These are phyloP conservation scores for Ascomycota sp. DNA, from an alignment of 2,329 filamentous ascomycete species.

Conservation along the genomic window DNA sequence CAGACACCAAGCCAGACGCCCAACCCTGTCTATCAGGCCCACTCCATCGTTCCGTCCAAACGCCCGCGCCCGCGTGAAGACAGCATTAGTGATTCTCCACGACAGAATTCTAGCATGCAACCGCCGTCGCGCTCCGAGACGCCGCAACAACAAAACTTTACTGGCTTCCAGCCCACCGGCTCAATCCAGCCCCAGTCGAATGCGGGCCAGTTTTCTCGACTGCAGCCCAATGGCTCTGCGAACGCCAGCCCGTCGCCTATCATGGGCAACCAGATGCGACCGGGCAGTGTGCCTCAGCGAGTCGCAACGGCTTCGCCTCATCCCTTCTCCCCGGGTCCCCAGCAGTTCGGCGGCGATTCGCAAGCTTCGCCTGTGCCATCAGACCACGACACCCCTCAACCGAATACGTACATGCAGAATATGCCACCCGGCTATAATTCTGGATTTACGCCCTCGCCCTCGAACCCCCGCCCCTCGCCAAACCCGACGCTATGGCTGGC, in stretches of 20 bases:
- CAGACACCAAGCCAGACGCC: slow-evolving; percentile 4
- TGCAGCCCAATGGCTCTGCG: slow-evolving; percentile 58
- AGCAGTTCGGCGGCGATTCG: slow-evolving; percentile 40
- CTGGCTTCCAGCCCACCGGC: slow-evolving; percentile 46
- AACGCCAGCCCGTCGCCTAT: slow-evolving; percentile 87
- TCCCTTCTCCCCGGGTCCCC: slow-evolving; percentile 61
- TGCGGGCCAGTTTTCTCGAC: slow-evolving; percentile 56
- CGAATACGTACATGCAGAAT: slow-evolving; percentile 43
- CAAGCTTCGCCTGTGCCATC: slow-evolving; percentile 61
- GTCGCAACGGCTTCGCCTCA: slow-evolving; percentile 87
- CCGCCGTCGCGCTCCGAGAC: slow-evolving; percentile 82
- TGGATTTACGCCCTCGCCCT: slow-evolving; percentile 35
- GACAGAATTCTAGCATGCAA: slow-evolving; percentile 51
- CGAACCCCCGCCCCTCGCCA: slow-evolving; percentile 33
- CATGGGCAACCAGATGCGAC: slow-evolving; percentile 60
- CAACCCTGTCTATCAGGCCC: slow-evolving; percentile 55
- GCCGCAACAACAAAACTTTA: slow-evolving; percentile 57
- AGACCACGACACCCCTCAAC: slow-evolving; percentile 60
- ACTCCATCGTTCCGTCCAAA: slow-evolving; percentile 76
- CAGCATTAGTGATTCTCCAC: slow-evolving; percentile 63
- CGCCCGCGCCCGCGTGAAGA: slow-evolving; percentile 66
- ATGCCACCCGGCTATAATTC: slow-evolving; percentile 39
- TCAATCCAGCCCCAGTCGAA: slow-evolving; percentile 36
- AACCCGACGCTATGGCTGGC: slow-evolving; percentile 28
- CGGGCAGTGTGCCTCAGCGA: slow-evolving; percentile 52